Base-by-base conservation (phyloP, 768 basidiomycete genomes). In the Tylopilus balloui region DNA sequence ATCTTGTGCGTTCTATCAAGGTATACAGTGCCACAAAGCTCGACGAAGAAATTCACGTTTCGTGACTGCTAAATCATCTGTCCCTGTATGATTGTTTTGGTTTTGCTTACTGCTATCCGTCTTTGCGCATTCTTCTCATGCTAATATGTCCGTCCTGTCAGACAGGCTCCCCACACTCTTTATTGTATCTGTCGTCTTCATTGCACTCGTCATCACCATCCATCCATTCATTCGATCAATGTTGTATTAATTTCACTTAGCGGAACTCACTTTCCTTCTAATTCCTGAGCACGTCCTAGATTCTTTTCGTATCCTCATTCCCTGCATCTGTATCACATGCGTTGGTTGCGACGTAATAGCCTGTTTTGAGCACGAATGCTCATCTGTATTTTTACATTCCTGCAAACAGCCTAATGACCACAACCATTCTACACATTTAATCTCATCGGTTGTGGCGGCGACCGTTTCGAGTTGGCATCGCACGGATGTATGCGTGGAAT, bases 11-110 rank as follows among this genome's bases (percentile, higher is more conserved):
- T 35, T 74, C 74, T 10, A 71, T 83, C 46, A 72, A 71, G 32
- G 74, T 83, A 8, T 81, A 73, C 56, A 65, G 74, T 35, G 79
- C 79, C 14, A 62, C 71, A 45, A 83, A 82, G 59, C 49, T 55
- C 21, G 57, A 67, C 29, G 60, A 62, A 37, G 67, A 68, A 36
- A 52, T 55, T 14, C 62, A 63, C 29, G 19, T 63, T 39, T 40
- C 48, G 48, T 61, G 45, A 65, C 47, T 21, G 17, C 42, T 45
- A 27, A 38, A 44, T 38, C 35, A 46, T 31, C 21, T 38, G 17
- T 31, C 7, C 19, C 36, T 44, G 42, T 36, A 42, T n/a, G 8
- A 42, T 28, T 38, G 17, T 48, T 21, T 50, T 2, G 1, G n/a
- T 12, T 7, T 29, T 28, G 11, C 14, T 24, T 6, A 28, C 17